Conservation (phyloP, 177 flowering plant species). For the Tripterygium wilfordii region DNA sequence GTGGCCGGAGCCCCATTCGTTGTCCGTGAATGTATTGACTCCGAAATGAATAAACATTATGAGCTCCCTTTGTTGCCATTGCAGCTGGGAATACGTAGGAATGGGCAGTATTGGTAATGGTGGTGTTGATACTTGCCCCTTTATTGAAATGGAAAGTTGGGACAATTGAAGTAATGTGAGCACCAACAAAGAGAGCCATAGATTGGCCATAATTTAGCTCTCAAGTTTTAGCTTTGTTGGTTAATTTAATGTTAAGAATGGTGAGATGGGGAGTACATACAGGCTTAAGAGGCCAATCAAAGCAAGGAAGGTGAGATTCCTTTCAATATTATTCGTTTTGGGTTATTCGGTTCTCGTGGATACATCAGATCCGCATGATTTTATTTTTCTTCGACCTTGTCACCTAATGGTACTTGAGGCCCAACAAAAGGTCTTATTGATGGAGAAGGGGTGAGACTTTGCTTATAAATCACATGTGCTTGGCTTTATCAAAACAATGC, state of each 20-base stretch:
- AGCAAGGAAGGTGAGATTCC: no score
- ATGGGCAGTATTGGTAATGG: slow-evolving; percentile 84
- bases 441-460: no score
- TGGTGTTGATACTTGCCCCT: slow-evolving; percentile 33
- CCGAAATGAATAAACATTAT: slow-evolving; percentile 94
- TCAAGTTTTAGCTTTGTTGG: not conserved
- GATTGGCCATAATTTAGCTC: slow-evolving; percentile 2
- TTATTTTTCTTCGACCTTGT: no score
- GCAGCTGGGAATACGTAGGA: slow-evolving; percentile 65
- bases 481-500: no score
- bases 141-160: slow-evolving; percentile 7
- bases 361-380: no score
- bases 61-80: slow-evolving; percentile 91
- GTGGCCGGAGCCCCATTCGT: slow-evolving; percentile 90
- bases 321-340: no score
- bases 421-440: no score
- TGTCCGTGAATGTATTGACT: slow-evolving; percentile 83
- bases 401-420: no score
- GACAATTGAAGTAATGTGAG: slow-evolving; percentile 8
- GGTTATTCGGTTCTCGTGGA: no score
- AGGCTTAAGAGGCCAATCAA: no score
- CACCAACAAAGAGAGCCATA: not conserved
- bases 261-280: no score
- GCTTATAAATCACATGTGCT: no score
- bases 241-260: not conserved